Evolutionary conservation across 2,329 filamentous ascomycete species (phyloP).

Genomic region (Colletotrichum limetticola): DNA sequence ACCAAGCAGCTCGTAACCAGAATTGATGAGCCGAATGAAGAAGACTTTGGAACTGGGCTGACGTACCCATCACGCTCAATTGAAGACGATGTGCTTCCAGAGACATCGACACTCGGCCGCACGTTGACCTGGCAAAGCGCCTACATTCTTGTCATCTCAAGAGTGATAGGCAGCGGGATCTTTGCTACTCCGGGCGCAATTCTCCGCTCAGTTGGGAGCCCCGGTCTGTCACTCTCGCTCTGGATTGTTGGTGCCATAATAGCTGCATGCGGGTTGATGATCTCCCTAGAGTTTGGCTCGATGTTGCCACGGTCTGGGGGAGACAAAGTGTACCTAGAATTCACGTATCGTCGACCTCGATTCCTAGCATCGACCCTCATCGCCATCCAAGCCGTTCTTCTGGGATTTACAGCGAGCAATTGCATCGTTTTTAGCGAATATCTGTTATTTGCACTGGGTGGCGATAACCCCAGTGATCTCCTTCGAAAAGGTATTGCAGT

Average conservation of each 20-base stretch:
- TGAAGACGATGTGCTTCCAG: conserved; percentile 69
- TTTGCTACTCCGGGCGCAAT: conserved; percentile 79
- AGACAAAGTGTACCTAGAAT: conserved; percentile 77
- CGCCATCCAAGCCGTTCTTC: conserved; percentile 70
- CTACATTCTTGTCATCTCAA: conserved; percentile 74
- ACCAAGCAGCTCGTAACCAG: not conserved
- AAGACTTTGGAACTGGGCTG: not conserved
- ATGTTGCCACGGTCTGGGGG: conserved; percentile 78
- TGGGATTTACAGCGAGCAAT: conserved; percentile 77
- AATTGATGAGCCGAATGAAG: not conserved
- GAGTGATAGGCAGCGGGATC: conserved; percentile 77
- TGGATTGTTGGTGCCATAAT: conserved; percentile 73
- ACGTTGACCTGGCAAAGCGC: conserved; percentile 71
- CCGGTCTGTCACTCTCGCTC: conserved; percentile 69
- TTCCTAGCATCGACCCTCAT: conserved; percentile 73
- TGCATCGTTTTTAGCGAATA: conserved; percentile 78
- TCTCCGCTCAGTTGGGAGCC: conserved; percentile 72
- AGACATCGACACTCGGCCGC: conserved; percentile 67
- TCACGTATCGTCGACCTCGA: conserved; percentile 70
- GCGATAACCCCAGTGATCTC: conserved; percentile 60
- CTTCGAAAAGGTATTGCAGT: conserved; percentile 67
- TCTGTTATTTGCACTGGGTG: conserved; percentile 66
- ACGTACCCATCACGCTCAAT: conserved; percentile 43
- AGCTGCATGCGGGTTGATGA: conserved; percentile 68
- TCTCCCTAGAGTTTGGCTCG: conserved; percentile 75